Base-by-base conservation (phyloP, 1,284 basidiomycete genomes). In the Hemileia vastatrix region DNA sequence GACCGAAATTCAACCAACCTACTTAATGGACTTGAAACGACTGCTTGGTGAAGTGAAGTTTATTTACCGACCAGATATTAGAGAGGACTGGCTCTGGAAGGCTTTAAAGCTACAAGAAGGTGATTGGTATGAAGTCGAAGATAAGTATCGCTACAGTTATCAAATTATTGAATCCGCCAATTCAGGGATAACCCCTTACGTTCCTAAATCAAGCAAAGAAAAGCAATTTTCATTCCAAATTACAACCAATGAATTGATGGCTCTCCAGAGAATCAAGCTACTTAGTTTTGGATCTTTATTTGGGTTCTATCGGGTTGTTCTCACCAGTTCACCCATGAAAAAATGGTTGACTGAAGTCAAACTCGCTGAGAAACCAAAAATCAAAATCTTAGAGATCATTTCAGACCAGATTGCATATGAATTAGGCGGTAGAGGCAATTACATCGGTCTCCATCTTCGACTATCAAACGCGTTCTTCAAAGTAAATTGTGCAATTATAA, bases 1-100 rank as follows among this genome's bases (percentile, higher is more conserved):
- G 67, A 86, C 85, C 2, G 73, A 80, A 56, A 72, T 87, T 8
- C 79, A 84, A 5, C 88, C 86, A 84, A 78, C 80, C 45, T 84
- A 82, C 80, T 77, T 89, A n/a, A 79, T 87, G 55, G 78, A 88
- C 70, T 68, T 72, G 4, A 82, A 3, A 8, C 51, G 64, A 23
- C 40, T 60, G 70, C 77, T 82, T 50, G 71, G 71, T 53, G 50
- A 65, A 2, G 72, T 73, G 18, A 80, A 82, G 64, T 32, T 61
- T 13, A 49, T 61, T 27, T 51, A 61, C 18, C 51, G 52, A 13
- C 21, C 45, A 24, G 59, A 61, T 53, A 33, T 61, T 6, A 23
- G 59, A 19, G 59, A 61, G 49, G 31, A 13, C 24, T 61, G 59
- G 59, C 23, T 61, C 23, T 61, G 59, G 59, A 21, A 61, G 6